phyloP scores from a whole-genome alignment of 352 stramenopile genomes.

The Pythium plurisporium region DNA sequence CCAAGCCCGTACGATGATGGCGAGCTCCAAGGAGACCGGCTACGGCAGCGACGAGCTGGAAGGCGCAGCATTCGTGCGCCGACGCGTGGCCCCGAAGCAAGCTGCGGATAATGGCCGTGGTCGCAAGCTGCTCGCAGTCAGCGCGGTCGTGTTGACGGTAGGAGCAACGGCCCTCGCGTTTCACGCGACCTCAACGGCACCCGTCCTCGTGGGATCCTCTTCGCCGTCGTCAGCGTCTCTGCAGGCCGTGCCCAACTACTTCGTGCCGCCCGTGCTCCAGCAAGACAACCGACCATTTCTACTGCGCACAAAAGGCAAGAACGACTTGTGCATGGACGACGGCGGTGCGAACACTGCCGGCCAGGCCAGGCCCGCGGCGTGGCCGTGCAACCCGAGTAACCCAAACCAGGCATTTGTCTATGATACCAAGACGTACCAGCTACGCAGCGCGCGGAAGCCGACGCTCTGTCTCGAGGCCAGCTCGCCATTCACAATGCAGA shows the following conservation, averaged over 20 bases:
- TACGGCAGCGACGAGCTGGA: not conserved
- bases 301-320: not conserved
- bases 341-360: not conserved
- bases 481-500: not conserved
- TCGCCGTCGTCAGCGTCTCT: no score
- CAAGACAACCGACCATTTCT: not conserved
- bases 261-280: not conserved
- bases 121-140: not conserved
- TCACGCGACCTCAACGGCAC: not conserved
- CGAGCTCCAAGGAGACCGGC: not conserved
- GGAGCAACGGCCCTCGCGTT: not conserved
- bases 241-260: not conserved
- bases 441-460: conserved; percentile 10
- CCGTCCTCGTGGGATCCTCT: not conserved
- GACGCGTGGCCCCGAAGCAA: no score
- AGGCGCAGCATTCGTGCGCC: not conserved
- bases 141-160: not conserved
- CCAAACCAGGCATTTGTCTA: conserved; percentile 22
- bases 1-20: no score
- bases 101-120: no score
- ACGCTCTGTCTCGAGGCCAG: conserved; percentile 30
- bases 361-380: not conserved
- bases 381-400: conserved; percentile 17
- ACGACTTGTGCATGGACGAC: conserved; percentile 23
- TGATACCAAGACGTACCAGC: conserved; percentile 1